Evolutionary conservation across 345 rosid species (phyloP).

Genomic region (Populus deltoides): DNA sequence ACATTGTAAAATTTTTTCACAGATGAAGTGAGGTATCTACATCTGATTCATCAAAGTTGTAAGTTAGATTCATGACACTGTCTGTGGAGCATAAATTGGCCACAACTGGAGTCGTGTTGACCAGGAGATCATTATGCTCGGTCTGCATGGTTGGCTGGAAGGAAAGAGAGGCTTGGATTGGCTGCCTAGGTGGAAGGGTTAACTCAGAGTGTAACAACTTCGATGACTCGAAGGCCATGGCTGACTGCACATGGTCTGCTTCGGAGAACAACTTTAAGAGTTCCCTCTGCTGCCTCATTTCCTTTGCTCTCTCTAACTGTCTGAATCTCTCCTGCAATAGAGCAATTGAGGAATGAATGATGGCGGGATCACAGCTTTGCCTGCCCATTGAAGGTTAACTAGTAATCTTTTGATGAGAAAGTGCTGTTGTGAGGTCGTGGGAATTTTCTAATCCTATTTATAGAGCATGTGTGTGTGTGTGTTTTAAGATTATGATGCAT

Average conservation of each 20-base stretch:
- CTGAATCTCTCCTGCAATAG: slow-evolving; percentile 65
- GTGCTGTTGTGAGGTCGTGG: neutral
- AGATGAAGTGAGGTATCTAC: slow-evolving; percentile 51
- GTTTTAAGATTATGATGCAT: neutral
- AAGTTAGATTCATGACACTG: slow-evolving; percentile 13
- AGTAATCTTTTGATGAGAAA: neutral
- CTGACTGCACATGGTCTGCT: slow-evolving; percentile 23
- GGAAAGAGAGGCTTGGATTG: slow-evolving; percentile 17
- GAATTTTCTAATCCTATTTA: slow-evolving; percentile 15
- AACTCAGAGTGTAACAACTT: slow-evolving; percentile 21
- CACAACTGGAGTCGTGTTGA: slow-evolving; percentile 25
- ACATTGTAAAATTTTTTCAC: slow-evolving; percentile 31
- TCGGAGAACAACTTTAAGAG: slow-evolving; percentile 15
- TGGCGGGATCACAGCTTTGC: slow-evolving; percentile 25
- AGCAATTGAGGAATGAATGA: slow-evolving; percentile 50
- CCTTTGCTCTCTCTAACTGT: slow-evolving; percentile 54
- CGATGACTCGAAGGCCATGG: slow-evolving; percentile 12
- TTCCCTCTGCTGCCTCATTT: slow-evolving; percentile 55
- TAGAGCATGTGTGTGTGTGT: slow-evolving; percentile 12
- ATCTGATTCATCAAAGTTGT: slow-evolving; percentile 29
- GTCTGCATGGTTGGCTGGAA: slow-evolving; percentile 16
- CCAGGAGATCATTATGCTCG: slow-evolving; percentile 15
- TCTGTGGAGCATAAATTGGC: slow-evolving; percentile 21
- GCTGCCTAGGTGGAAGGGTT: slow-evolving; percentile 18
- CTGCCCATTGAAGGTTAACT: slow-evolving; percentile 18